These are phyloP conservation scores for Fusarium brachygibbosum DNA, from an alignment of 2,329 filamentous ascomycete genomes.

Conservation along the genomic window DNA sequence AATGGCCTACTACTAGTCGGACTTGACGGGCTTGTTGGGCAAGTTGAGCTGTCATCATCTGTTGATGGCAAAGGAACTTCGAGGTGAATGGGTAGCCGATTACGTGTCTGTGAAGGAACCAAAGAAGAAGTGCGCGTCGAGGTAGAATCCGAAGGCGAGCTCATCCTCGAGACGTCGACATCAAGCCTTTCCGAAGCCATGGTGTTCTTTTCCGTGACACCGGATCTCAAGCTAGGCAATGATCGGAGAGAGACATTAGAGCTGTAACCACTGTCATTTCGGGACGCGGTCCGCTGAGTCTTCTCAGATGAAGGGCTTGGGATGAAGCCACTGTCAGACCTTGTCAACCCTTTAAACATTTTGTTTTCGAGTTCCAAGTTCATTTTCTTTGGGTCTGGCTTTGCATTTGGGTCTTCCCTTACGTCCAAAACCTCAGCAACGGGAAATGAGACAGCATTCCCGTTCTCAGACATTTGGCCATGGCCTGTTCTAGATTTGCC, in stretches of 20 bases:
- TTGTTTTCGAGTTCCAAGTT: constrained; percentile 42
- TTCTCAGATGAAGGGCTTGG: constrained; percentile 61
- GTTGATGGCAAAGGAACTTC: constrained; percentile 34
- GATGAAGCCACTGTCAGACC: constrained; percentile 64
- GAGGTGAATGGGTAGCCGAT: constrained; percentile 37
- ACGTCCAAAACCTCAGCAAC: constrained; percentile 56
- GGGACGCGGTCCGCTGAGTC: constrained; percentile 63
- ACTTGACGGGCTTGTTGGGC: constrained; percentile 36
- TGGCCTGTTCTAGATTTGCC: constrained; percentile 36
- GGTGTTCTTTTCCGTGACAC: constrained; percentile 38
- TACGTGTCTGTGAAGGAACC: constrained; percentile 35
- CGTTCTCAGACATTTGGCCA: constrained; percentile 38
- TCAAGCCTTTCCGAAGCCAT: constrained; percentile 40
- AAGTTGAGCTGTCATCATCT: constrained; percentile 38
- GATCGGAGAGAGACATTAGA: constrained; percentile 71
- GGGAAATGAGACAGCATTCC: constrained; percentile 54
- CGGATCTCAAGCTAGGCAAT: constrained; percentile 54
- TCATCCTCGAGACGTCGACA: constrained; percentile 22
- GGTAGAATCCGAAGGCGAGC: constrained; percentile 35
- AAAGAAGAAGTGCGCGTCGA: constrained; percentile 41
- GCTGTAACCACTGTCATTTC: constrained; percentile 73
- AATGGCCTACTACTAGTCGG: constrained; percentile 33
- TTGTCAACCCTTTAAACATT: constrained; percentile 43
- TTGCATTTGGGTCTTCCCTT: constrained; percentile 61
- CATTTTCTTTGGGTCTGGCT: constrained; percentile 48